phyloP scores from a whole-genome alignment of 306 rosid genomes.

The Cotoneaster glaucophyllus region DNA sequence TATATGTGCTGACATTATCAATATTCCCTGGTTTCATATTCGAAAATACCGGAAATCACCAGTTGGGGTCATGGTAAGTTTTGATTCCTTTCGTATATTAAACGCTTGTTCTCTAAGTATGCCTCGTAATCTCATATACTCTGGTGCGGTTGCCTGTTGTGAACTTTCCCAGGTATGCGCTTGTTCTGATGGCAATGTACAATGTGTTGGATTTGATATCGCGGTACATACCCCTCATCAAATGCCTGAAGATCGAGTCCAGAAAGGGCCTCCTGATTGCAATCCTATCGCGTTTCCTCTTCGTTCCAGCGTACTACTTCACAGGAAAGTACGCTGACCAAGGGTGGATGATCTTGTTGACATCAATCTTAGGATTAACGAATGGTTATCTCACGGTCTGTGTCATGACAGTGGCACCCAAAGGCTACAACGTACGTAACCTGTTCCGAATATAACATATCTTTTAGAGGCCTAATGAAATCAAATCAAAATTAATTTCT shows the following conservation, averaged over 20 bases:
- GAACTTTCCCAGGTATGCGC: constrained; percentile 57
- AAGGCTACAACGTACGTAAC: constrained; percentile 54
- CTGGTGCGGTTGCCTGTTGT: neutral
- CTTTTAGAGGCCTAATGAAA: neutral
- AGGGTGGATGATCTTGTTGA: constrained; percentile 80
- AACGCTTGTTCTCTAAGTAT: neutral
- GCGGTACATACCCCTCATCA: constrained; percentile 60
- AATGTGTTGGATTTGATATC: constrained; percentile 49
- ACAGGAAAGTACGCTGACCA: constrained; percentile 78
- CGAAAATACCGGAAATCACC: constrained; percentile 78
- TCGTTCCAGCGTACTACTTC: constrained; percentile 74
- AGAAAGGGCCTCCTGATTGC: constrained; percentile 50
- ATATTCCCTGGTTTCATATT: constrained; percentile 81
- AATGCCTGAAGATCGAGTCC: constrained; percentile 57
- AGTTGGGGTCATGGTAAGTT: constrained; percentile 66
- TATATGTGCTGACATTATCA: constrained; percentile 61
- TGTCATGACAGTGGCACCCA: constrained; percentile 67
- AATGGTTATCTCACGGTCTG: constrained; percentile 83
- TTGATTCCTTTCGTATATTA: neutral
- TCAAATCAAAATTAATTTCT: neutral
- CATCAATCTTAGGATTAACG: constrained; percentile 60
- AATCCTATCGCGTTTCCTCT: constrained; percentile 38
- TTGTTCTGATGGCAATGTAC: constrained; percentile 62
- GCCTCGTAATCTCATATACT: neutral
- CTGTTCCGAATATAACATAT: neutral